These are phyloP conservation scores for Rhododendron ferrugineum DNA, from an alignment of 148 eudicot species.

Conservation along the genomic window DNA sequence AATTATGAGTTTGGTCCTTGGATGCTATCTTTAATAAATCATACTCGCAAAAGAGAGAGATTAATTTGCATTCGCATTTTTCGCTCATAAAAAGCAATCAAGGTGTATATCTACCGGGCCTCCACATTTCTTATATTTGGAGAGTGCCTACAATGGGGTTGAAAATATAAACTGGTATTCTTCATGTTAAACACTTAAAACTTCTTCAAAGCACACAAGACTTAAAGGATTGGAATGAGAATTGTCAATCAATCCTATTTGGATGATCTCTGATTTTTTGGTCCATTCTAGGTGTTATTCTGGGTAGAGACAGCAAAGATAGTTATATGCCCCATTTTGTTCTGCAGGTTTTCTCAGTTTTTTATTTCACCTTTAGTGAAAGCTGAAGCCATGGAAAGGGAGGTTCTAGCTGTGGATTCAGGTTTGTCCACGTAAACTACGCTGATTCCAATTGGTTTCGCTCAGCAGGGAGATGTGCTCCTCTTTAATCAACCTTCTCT, in stretches of 20 bases:
- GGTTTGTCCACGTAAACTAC: constrained; percentile 33
- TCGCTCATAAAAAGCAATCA: not conserved
- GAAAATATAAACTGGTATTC: not conserved
- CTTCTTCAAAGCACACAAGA: not conserved
- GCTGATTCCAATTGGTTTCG: not conserved
- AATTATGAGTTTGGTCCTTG: not conserved
- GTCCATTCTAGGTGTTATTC: not conserved
- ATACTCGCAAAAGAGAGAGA: not conserved
- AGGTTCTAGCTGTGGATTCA: constrained; percentile 89
- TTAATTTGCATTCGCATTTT: not conserved
- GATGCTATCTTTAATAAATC: not conserved
- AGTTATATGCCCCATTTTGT: constrained; percentile 8
- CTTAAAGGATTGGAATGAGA: constrained; percentile 4
- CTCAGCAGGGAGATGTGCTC: not conserved
- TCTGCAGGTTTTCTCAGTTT: constrained; percentile 76
- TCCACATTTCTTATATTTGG: not conserved
- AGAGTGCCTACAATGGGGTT: not conserved
- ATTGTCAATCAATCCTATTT: not conserved
- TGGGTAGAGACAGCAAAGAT: not conserved
- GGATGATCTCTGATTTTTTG: not conserved
- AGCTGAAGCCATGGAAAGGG: constrained; percentile 91
- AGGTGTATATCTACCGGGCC: not conserved
- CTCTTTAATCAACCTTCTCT: not conserved
- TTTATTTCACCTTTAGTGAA: constrained; percentile 83
- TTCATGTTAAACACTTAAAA: too few relatives aligned